These are phyloP conservation scores for Furcasterigmium sp. DNA, from an alignment of 2,329 filamentous ascomycete species.

Conservation along the genomic window DNA sequence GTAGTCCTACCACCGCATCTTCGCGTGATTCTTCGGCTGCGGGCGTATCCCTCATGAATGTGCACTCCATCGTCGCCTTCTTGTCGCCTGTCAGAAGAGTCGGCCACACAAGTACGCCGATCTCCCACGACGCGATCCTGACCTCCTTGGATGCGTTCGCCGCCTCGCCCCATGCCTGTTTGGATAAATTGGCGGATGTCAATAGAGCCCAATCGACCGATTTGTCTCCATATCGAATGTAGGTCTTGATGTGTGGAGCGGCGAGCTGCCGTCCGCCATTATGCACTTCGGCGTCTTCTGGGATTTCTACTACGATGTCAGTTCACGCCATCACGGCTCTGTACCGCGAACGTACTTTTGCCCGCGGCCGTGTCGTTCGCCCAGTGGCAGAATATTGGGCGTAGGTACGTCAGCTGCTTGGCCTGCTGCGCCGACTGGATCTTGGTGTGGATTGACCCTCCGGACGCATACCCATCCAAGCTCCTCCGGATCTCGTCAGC, in stretches of 20 bases:
- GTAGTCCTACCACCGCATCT: constrained; percentile 54
- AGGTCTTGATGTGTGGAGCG: constrained; percentile 87
- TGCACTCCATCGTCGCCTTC: constrained; percentile 57
- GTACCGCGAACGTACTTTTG: constrained; percentile 15
- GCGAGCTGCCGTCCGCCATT: constrained; percentile 62
- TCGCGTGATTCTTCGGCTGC: constrained; percentile 5
- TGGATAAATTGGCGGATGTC: constrained; percentile 88
- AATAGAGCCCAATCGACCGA: constrained; percentile 78
- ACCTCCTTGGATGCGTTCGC: constrained; percentile 52
- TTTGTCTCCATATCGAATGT: constrained; percentile 58
- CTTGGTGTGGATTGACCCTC: constrained; percentile 78
- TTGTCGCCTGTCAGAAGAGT: constrained; percentile 40
- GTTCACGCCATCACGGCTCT: neutral
- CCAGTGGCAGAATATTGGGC: constrained; percentile 71
- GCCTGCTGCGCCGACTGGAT: constrained; percentile 63
- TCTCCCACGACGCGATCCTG: constrained; percentile 75
- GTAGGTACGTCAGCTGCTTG: constrained; percentile 69
- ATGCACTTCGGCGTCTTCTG: constrained; percentile 13
- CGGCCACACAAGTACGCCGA: constrained; percentile 81
- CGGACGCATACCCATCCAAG: constrained; percentile 72
- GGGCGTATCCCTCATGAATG: constrained; percentile 59
- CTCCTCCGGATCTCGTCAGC: constrained; percentile 71
- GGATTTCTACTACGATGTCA: constrained; percentile 16
- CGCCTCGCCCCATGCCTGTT: constrained; percentile 79
- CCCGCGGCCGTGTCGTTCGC: constrained; percentile 49